These are phyloP conservation scores for Trypanosoma scelopori DNA, from an alignment of 208 protist genomes.

Conservation along the genomic window DNA sequence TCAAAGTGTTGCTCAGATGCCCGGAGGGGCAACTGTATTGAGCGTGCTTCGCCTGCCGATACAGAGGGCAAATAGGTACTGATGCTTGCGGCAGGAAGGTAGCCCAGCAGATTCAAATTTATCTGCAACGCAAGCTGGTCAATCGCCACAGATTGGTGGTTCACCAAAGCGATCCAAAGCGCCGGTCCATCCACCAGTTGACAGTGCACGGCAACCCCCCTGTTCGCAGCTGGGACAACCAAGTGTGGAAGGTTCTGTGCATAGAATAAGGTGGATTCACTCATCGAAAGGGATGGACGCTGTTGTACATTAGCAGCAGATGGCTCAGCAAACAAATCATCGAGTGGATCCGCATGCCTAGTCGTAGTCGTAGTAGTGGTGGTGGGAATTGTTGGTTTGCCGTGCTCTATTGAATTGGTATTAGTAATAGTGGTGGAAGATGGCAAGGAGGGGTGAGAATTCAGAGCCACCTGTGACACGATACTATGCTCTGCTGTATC, in stretches of 20 bases:
- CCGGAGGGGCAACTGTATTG: constrained; percentile 16
- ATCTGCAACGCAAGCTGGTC: constrained; percentile 29
- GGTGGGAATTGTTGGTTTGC: not conserved
- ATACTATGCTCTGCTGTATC: not conserved
- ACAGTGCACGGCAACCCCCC: constrained; percentile 16
- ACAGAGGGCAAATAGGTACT: constrained; percentile 12
- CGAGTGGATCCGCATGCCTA: constrained; percentile 40
- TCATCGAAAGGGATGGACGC: not conserved
- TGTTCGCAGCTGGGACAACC: constrained; percentile 12
- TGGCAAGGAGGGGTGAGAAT: not conserved
- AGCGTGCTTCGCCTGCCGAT: constrained; percentile 11
- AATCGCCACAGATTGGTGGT: constrained; percentile 16
- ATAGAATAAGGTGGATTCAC: constrained; percentile 2
- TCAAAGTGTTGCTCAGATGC: constrained; percentile 25
- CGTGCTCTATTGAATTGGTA: not conserved
- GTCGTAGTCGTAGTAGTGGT: not conserved
- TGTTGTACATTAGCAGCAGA: not conserved
- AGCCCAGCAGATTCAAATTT: constrained; percentile 29
- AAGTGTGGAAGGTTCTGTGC: constrained; percentile 15
- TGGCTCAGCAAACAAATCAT: constrained; percentile 39
- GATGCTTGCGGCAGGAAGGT: constrained; percentile 11
- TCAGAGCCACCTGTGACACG: constrained; percentile 2
- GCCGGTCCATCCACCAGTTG: constrained; percentile 22
- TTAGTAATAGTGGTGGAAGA: too few species aligned
- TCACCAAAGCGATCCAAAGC: constrained; percentile 28